Conservation (phyloP, 805 yeast species). For the Starmerella riodocensis region DNA sequence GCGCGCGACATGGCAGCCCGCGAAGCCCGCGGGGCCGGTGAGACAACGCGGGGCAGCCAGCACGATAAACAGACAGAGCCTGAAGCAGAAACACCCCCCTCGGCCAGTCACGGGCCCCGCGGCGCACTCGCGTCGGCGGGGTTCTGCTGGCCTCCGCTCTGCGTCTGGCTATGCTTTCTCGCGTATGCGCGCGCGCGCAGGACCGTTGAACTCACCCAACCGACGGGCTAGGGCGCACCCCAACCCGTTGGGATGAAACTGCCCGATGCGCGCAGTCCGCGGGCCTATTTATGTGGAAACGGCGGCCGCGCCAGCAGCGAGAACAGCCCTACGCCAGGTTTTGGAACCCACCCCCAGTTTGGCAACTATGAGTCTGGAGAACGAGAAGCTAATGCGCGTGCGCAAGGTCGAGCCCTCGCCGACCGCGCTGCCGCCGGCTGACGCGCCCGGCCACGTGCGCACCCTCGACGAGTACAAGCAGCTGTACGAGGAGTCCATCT, state of each 20-base stretch:
- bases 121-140: too few relatives aligned
- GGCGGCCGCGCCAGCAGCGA: neutral
- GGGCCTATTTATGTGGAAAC: too few relatives aligned
- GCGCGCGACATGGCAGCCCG: too few relatives aligned
- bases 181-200: neutral
- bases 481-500: slow-evolving; percentile 61
- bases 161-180: neutral
- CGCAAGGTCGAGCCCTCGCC: slow-evolving; percentile 20
- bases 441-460: slow-evolving; percentile 32
- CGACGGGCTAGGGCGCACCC: too few relatives aligned
- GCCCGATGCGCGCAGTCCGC: too few relatives aligned
- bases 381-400: slow-evolving; percentile 23
- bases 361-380: slow-evolving; percentile 17
- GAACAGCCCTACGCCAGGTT: neutral
- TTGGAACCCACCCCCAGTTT: neutral
- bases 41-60: too few relatives aligned
- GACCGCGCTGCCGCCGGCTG: slow-evolving; percentile 21
- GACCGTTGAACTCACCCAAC: too few relatives aligned
- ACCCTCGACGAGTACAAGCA: slow-evolving; percentile 54
- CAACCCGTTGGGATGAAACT: neutral
- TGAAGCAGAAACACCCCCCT: too few relatives aligned
- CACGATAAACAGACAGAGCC: too few relatives aligned
- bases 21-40: too few relatives aligned
- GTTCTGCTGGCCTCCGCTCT: neutral
- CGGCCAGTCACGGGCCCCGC: too few relatives aligned